Evolutionary conservation across 371 early-diverging fungal species (phyloP), one percentile per base, ranked within the genome.

Genomic region (Syncephalastrum contaminatum): DNA sequence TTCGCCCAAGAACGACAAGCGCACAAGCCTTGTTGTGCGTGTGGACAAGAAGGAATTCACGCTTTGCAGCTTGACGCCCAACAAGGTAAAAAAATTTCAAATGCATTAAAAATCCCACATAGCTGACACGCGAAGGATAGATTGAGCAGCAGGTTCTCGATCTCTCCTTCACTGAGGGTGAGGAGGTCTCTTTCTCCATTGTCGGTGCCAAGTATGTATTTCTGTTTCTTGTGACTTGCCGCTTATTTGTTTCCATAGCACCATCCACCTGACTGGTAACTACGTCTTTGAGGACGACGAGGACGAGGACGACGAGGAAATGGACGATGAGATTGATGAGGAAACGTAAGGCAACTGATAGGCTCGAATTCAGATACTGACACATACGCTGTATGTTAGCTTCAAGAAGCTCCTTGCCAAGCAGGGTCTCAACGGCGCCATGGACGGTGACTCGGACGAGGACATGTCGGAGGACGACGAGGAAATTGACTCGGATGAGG

Each of bases 61-160:
- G 13, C 72, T 95, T 44, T 93, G 95, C 76, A 83, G 86, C 51
- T 73, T 95, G 78, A 84, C 75, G 43, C 83, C 91, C 48, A 41
- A 42, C 39, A n/a, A 61, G 56, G 52, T 61, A 30, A 30, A 18
- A 45, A 43, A 53, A 20, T 13, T 19, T 43, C 8, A 22, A 10
- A 58, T 39, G 30, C 18, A 20, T n/a, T 46, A n/a, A 42, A 24
- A 30, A 30, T 14, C n/a, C n/a, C n/a, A 15, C 13, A 52, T 48
- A 43, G 25, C 10, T 12, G 16, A 44, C 43, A 10, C 56, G 36
- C 36, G 36, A 30, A 30, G 36, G 10, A 30, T 30, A 30, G 36
- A 30, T 8, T 41, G 62, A 61, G 16, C 88, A 88, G 75, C 88
- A 89, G 70, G 48, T 65, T 4, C 68, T 93, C 48, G 90, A 92